phyloP scores from a whole-genome alignment of 345 rosid species.

The Adansonia digitata region DNA sequence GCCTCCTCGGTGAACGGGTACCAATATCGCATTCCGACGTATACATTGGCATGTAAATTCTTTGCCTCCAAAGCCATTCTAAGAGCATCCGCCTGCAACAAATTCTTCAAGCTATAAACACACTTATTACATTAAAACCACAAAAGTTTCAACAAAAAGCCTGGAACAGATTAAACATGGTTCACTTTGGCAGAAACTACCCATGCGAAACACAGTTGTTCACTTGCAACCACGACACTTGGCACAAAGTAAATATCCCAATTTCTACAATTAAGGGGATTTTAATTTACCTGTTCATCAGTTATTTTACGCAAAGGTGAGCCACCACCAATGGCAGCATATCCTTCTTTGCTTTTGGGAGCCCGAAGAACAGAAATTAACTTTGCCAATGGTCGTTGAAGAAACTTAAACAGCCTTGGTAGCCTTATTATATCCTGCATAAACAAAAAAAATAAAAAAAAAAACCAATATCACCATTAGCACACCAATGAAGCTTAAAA shows the following conservation, averaged over 20 bases:
- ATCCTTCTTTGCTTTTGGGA: constrained; percentile 86
- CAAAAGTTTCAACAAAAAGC: neutral
- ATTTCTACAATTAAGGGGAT: neutral
- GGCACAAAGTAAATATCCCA: neutral
- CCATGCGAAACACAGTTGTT: neutral
- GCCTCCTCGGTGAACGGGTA: constrained; percentile 91
- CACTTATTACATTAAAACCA: neutral
- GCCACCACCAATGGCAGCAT: constrained; percentile 97
- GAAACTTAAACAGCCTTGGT: constrained; percentile 78
- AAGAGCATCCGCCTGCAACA: constrained; percentile 65
- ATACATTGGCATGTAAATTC: constrained; percentile 53
- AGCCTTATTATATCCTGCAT: constrained; percentile 81
- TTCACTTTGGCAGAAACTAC: neutral
- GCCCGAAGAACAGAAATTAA: constrained; percentile 83
- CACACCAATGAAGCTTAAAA: constrained; percentile 1
- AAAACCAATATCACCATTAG: neutral
- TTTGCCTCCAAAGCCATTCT: constrained; percentile 57
- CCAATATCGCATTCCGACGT: constrained; percentile 91
- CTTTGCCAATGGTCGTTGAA: constrained; percentile 70
- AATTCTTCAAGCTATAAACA: neutral
- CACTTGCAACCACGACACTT: neutral
- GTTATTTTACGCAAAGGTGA: constrained; percentile 88
- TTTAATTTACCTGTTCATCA: constrained; percentile 54
- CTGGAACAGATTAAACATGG: too few species aligned
- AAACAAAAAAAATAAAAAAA: constrained; percentile 6